Percentiles rank a stretch among this genome's conserved stretches.
Conservation (phyloP, 441 rosid species). For the Adansonia grandidieri region DNA sequence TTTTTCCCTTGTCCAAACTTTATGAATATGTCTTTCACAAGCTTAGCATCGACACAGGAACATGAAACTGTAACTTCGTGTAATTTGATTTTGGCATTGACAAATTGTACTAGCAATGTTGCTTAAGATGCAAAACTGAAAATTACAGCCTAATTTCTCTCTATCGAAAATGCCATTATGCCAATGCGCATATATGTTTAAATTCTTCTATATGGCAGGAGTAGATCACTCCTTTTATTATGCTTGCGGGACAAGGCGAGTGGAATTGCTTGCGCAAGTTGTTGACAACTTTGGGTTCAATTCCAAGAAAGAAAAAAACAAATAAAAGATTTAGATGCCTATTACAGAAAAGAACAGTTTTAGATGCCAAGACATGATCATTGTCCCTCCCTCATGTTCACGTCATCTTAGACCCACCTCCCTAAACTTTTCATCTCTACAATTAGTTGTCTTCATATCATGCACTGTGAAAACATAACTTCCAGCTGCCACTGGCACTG, state of each 20-base stretch:
- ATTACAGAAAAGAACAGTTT: background rate
- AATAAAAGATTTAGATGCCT: background rate
- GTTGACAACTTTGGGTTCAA: background rate
- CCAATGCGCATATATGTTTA: background rate
- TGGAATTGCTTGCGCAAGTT: too few species aligned
- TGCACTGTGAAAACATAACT: constrained; percentile 2
- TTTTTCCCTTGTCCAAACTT: too few species aligned
- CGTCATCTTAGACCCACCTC: background rate
- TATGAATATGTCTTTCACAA: too few species aligned
- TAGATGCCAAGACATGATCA: background rate
- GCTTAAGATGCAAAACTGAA: too few species aligned
- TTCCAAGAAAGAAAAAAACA: background rate
- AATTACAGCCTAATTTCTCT: too few species aligned
- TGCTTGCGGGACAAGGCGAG: background rate
- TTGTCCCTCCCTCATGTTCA: too few species aligned
- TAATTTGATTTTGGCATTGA: background rate
- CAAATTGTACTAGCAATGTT: too few species aligned
- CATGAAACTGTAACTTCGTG: background rate
- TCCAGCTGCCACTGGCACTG: background rate
- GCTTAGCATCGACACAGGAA: background rate
- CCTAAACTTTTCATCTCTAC: background rate
- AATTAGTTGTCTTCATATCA: background rate
- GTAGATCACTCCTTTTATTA: background rate
- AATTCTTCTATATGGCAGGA: background rate
- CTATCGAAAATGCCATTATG: background rate